Base-by-base conservation (phyloP, 2,329 filamentous ascomycete species). In the Fusarium sp. region DNA sequence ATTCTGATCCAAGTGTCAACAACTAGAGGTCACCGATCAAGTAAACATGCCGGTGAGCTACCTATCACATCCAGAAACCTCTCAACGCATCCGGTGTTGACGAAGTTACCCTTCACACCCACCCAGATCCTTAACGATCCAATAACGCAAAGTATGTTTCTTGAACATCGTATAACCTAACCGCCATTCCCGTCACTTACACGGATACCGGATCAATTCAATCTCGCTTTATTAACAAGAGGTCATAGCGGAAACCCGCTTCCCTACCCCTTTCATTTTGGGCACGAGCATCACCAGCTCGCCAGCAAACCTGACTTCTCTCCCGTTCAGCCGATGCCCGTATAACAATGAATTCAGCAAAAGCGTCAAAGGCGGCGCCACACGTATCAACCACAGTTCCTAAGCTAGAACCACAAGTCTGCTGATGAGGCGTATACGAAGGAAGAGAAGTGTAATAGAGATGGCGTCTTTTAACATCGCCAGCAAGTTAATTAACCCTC, bases 11-110 rank as follows among this genome's bases (percentile, higher is more conserved):
- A 56, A 54, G 58, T 16, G 13, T 50, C 18, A 47, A 27, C 22
- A 27, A 27, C 22, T 2, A 18, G 2, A 37, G 59, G 24, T 14
- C 61, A 24, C 7, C 78, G 80, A 76, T 27, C 22, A 16, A 27
- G 63, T 97, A 94, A 86, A 96, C 93, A 82, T 97, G 94, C 75
- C 94, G 89, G 80, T 94, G 94, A 10, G 93, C 94, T 74, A 93
- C 93, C 73, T 74, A 93, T 93, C 73, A 91, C 86, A 78, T 97
- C 94, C 58, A 97, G 87, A 80, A 91, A 94, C 70, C 87, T 84
- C 81, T 89, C 90, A 57, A 97, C 86, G 62, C 93, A 91, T 2
- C 88, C 87, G 6, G 92, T 90, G 80, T 97, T 89, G 85, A 97
- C 93, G 56, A 98, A 87, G 83, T 98, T 98, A 69, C 95, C 95